Conservation (phyloP, 306 rosid genomes). For the Acacia crassicarpa region DNA sequence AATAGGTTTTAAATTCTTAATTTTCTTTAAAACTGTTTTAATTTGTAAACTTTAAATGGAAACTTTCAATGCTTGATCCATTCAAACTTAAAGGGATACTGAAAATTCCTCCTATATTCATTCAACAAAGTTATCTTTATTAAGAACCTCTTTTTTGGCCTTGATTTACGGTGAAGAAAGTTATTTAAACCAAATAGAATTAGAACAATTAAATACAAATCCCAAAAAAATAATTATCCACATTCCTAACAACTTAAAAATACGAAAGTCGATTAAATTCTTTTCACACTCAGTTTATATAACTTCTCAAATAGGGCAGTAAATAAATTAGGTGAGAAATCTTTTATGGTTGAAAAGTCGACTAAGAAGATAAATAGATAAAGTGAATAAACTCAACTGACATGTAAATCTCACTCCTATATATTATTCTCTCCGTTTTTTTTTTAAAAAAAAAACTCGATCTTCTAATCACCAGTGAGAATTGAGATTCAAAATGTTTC, state of each 20-base stretch:
- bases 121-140: too few species aligned
- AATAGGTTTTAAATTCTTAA: not conserved
- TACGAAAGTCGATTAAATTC: too few species aligned
- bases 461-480: not conserved
- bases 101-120: too few species aligned
- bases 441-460: too few species aligned
- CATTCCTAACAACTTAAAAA: too few species aligned
- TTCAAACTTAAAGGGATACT: not conserved
- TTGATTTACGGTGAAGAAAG: not conserved
- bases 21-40: too few species aligned
- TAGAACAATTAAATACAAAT: too few species aligned
- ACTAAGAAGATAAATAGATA: not conserved
- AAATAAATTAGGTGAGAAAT: too few species aligned
- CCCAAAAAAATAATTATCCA: too few species aligned
- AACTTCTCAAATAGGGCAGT: not conserved
- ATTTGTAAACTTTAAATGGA: not conserved
- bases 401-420: not conserved
- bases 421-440: too few species aligned
- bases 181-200: too few species aligned
- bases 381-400: not conserved
- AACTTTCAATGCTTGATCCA: not conserved
- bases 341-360: not conserved
- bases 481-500: not conserved
- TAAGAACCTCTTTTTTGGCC: not conserved
- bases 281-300: not conserved